Evolutionary conservation across 2,329 filamentous ascomycete genomes (phyloP).

Genomic region (Nemania serpens): DNA sequence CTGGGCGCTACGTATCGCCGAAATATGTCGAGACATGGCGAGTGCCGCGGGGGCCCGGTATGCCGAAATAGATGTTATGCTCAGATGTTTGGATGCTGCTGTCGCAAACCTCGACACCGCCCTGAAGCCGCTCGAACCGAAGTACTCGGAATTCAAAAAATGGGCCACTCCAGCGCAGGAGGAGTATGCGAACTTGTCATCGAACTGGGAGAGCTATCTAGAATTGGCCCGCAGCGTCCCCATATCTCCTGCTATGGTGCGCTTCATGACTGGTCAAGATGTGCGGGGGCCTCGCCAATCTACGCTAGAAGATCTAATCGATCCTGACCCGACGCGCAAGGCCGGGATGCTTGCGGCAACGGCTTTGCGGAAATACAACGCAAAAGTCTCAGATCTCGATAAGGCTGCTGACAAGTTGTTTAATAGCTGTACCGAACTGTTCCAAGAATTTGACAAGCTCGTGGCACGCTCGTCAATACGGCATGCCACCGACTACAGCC

Average conservation of each 20-base stretch:
- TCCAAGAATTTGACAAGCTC: constrained; percentile 66
- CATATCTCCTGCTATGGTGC: constrained; percentile 68
- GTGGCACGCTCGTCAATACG: constrained; percentile 58
- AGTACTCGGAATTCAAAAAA: constrained; percentile 70
- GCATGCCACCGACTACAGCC: constrained; percentile 66
- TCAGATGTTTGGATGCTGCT: constrained; percentile 80
- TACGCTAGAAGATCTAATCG: constrained; percentile 76
- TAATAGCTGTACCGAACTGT: constrained; percentile 63
- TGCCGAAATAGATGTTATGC: constrained; percentile 74
- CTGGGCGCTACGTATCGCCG: constrained; percentile 76
- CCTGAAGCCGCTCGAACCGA: constrained; percentile 72
- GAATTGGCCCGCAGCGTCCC: constrained; percentile 66
- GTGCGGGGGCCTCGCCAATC: constrained; percentile 52
- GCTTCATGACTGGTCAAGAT: constrained; percentile 63
- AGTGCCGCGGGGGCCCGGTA: constrained; percentile 67
- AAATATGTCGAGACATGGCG: constrained; percentile 70
- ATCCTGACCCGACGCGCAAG: constrained; percentile 71
- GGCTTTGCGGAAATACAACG: constrained; percentile 63
- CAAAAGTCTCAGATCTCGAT: constrained; percentile 65
- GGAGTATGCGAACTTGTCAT: constrained; percentile 68
- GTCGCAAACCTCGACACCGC: constrained; percentile 82
- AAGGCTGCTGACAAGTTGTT: constrained; percentile 64
- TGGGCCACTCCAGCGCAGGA: constrained; percentile 71
- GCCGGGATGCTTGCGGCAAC: constrained; percentile 69
- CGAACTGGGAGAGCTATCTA: constrained; percentile 71